phyloP scores from a whole-genome alignment of 1,284 basidiomycete genomes.

The Ceratobasidium sp. region DNA sequence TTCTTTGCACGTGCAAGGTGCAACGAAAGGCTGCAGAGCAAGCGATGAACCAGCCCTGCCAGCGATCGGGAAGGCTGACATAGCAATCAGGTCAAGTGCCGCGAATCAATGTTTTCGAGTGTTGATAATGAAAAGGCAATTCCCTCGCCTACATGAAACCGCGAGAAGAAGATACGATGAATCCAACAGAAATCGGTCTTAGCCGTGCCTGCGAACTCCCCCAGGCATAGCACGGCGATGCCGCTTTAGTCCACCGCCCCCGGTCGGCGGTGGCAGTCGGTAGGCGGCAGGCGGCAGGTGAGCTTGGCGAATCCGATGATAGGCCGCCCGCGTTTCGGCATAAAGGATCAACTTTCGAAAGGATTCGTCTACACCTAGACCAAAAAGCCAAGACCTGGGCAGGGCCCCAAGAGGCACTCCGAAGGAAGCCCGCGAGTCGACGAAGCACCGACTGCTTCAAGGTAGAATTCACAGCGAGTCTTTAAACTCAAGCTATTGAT shows the following conservation, averaged over 20 bases:
- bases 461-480: background rate
- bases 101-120: slow-evolving; percentile 9
- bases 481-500: background rate
- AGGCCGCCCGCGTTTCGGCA: slow-evolving; percentile 8
- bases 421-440: slow-evolving; percentile 35
- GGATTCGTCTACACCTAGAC: slow-evolving; percentile 2
- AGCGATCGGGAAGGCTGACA: background rate
- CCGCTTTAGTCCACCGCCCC: background rate
- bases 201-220: background rate
- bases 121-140: background rate
- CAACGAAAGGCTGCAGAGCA: too few species aligned
- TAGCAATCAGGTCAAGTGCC: background rate
- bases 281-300: slow-evolving; percentile 17
- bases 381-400: slow-evolving; percentile 19
- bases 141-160: background rate
- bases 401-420: slow-evolving; percentile 16
- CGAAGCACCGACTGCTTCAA: background rate
- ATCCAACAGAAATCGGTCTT: background rate
- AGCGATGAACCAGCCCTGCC: background rate
- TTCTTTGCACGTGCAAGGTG: background rate
- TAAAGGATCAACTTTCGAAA: background rate
- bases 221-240: slow-evolving; percentile 6
- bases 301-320: slow-evolving; percentile 30
- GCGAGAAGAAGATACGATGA: background rate
- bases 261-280: slow-evolving; percentile 15